Percentiles rank a stretch among this genome's conserved stretches.
These are phyloP conservation scores for Backusella mclennaniae DNA, from an alignment of 192 early-diverging fungal species.

Conservation along the genomic window DNA sequence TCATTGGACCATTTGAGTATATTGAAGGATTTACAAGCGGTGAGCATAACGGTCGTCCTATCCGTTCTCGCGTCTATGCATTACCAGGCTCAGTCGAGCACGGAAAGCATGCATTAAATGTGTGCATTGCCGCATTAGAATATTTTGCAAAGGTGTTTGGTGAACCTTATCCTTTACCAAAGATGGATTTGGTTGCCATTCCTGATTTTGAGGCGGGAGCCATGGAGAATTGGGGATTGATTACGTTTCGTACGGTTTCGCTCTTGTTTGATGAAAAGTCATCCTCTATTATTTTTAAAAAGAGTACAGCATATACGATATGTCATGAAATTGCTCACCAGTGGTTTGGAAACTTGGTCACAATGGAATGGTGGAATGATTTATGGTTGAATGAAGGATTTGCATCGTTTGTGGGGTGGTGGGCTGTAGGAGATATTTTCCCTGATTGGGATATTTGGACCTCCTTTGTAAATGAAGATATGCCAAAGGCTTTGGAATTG, in stretches of 20 bases:
- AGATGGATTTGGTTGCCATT: slow-evolving; percentile 87
- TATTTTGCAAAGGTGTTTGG: slow-evolving; percentile 88
- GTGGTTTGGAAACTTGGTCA: slow-evolving; percentile 96
- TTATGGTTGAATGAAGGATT: slow-evolving; percentile 98
- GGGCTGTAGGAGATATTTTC: slow-evolving; percentile 87
- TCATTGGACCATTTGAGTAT: slow-evolving; percentile 91
- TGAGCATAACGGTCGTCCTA: slow-evolving; percentile 64
- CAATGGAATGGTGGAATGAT: slow-evolving; percentile 91
- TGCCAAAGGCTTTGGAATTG: slow-evolving; percentile 71
- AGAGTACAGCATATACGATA: slow-evolving; percentile 83
- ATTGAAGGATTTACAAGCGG: slow-evolving; percentile 79
- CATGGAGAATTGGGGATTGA: slow-evolving; percentile 98
- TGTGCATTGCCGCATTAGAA: slow-evolving; percentile 75
- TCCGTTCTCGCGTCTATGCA: slow-evolving; percentile 86
- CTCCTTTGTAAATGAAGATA: slow-evolving; percentile 76
- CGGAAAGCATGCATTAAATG: slow-evolving; percentile 80
- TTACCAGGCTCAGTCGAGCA: slow-evolving; percentile 73
- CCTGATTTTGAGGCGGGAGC: slow-evolving; percentile 79
- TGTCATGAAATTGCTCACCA: slow-evolving; percentile 87
- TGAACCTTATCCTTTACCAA: slow-evolving; percentile 89
- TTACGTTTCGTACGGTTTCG: slow-evolving; percentile 85
- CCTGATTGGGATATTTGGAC: slow-evolving; percentile 97
- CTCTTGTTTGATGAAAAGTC: slow-evolving; percentile 82
- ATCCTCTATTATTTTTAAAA: slow-evolving; percentile 72
- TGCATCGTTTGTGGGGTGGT: slow-evolving; percentile 92